phyloP scores from a whole-genome alignment of 2,329 filamentous ascomycete species.

The Pestalotiopsis fici region DNA sequence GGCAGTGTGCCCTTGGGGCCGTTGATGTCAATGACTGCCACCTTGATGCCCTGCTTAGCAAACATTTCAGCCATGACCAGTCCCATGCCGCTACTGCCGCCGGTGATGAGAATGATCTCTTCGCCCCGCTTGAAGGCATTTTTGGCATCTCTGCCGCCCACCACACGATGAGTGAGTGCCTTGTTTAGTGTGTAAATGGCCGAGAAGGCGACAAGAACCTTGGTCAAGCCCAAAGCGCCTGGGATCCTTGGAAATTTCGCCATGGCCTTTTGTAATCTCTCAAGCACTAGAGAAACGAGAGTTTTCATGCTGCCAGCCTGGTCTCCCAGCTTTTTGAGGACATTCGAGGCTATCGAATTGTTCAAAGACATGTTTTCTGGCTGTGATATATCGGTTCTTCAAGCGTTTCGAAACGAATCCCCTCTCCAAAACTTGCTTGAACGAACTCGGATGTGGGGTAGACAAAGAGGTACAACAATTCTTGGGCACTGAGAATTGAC shows the following conservation, averaged over 20 bases:
- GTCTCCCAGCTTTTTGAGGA: neutral
- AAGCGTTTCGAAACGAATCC: neutral
- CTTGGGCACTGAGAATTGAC: neutral
- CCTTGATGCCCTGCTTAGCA: constrained; percentile 32
- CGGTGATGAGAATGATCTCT: constrained; percentile 25
- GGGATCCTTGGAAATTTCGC: neutral
- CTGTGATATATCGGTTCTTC: neutral
- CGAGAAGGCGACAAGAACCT: neutral
- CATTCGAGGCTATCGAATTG: neutral
- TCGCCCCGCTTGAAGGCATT: neutral
- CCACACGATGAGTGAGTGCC: neutral
- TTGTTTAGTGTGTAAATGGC: neutral
- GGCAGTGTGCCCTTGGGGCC: neutral
- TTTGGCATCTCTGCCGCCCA: neutral
- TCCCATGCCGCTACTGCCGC: constrained; percentile 35
- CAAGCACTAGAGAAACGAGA: neutral
- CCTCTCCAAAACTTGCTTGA: neutral
- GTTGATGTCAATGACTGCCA: constrained; percentile 37
- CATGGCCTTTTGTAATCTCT: neutral
- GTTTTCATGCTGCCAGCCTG: neutral
- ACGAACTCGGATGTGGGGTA: neutral
- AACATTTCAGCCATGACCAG: constrained; percentile 34
- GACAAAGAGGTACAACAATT: neutral
- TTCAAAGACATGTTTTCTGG: neutral
- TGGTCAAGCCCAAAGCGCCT: neutral